Evolutionary conservation across 139 green algal genomes (phyloP).

Genomic region (Monoraphidium neglectum): DNA sequence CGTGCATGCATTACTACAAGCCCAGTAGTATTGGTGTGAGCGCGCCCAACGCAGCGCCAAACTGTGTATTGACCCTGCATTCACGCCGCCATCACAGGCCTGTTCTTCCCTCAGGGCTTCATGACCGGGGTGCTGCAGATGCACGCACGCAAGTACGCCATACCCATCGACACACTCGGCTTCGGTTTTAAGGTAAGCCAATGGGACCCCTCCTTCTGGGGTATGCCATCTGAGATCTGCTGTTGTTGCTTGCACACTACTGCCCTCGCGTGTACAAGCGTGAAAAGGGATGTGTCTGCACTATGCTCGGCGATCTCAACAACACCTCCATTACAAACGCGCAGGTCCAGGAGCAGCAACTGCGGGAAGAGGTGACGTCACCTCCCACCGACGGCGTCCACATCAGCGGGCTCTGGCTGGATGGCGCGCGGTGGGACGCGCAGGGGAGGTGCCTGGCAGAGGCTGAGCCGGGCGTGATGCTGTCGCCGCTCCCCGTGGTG

Average conservation of each 20-base stretch:
- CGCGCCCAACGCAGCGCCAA: neutral
- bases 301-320: no score
- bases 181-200: slow-evolving; percentile 71
- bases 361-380: slow-evolving; percentile 18
- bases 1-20: neutral
- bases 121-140: slow-evolving; percentile 87
- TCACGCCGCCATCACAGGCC: slow-evolving; percentile 37
- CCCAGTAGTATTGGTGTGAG: neutral
- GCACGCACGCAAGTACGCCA: slow-evolving; percentile 80
- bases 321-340: slow-evolving; percentile 4
- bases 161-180: slow-evolving; percentile 83
- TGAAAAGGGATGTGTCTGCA: no score
- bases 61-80: slow-evolving; percentile 32
- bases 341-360: slow-evolving; percentile 32
- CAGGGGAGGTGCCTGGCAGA: slow-evolving; percentile 53
- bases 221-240: no score
- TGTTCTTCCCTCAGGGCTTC: slow-evolving; percentile 85
- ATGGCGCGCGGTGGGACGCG: slow-evolving; percentile 69
- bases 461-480: slow-evolving; percentile 70
- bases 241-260: neutral
- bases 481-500: slow-evolving; percentile 73
- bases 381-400: slow-evolving; percentile 70
- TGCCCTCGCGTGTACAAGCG: neutral
- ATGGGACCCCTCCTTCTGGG: no score
- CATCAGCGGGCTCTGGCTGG: slow-evolving; percentile 78